Evolutionary conservation across 805 yeast genomes (phyloP), one percentile per base, ranked within the genome.

Genomic region (Saturnispora quitensis): DNA sequence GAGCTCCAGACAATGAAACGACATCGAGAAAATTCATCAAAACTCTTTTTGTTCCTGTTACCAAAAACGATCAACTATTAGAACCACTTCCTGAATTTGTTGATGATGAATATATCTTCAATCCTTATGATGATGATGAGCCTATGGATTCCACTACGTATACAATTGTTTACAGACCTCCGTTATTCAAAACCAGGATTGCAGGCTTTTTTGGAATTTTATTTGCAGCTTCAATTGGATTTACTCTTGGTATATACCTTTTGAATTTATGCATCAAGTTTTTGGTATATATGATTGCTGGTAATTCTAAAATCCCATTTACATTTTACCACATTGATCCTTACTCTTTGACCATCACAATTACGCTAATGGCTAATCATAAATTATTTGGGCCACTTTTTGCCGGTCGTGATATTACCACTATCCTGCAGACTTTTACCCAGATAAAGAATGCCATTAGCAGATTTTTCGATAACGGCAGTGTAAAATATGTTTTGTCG

Each of bases 1-100:
- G 98, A 52, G 99, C 89, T 1, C 99, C 99, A 0, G 84, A 80
- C 53, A 78, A 78, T 56, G 97, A 90, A 62, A 82, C 82, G 15
- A 81, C 84, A 20, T 79, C 91, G 0, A 71, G 89, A 52, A 76
- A 75, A 46, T 81, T 74, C 56, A 77, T 82, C 33, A 80, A 78
- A 58, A 76, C 78, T 45, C 68, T 89, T 52, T 93, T 93, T 68
- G 84, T 86, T 1, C 80, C 89, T 0, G 97, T 91, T 2, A 86
- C 95, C 0, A 82, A 80, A 58, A 84, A 82, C 57, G 96, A 90
- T 63, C 72, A 76, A 47, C 73, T 85, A 13, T 65, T 85, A 40
- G 71, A 69, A 24, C 71, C 73, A 18, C 47, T 69, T 5, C 65
- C 69, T 24, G 70, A 67, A 47, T 55, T 62, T n/a, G 55, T 58